These are phyloP conservation scores for Phytophthora pini DNA, from an alignment of 352 stramenopile species.

Conservation along the genomic window DNA sequence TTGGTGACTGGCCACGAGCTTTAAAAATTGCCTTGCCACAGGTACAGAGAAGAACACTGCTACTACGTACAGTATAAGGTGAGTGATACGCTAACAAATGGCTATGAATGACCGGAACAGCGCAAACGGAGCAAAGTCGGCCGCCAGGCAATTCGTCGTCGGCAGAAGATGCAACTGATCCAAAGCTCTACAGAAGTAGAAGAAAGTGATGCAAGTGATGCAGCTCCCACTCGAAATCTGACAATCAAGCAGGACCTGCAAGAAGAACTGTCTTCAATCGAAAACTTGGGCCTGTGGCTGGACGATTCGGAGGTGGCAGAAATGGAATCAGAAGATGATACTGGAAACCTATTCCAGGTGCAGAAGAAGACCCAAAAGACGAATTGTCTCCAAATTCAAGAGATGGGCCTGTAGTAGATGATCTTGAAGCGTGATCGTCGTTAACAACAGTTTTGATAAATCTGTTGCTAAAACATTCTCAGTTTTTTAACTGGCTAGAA, in stretches of 20 bases:
- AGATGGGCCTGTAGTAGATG: no score
- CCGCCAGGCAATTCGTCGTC: constrained; percentile 42
- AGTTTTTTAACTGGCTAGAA: no score
- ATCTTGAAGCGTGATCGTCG: no score
- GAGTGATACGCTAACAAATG: constrained; percentile 5
- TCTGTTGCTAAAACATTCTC: no score
- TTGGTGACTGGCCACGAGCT: constrained; percentile 56
- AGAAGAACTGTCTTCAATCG: constrained; percentile 17
- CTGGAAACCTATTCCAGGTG: no score
- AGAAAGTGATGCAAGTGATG: neutral
- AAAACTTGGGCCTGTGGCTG: constrained; percentile 27
- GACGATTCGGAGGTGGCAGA: neutral
- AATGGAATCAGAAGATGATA: constrained; percentile 1
- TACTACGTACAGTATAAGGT: neutral
- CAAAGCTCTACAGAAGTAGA: neutral
- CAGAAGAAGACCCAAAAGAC: no score
- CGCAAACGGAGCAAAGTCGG: constrained; percentile 52
- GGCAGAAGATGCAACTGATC: constrained; percentile 25
- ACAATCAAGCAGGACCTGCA: constrained; percentile 12
- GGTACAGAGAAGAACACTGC: constrained; percentile 28
- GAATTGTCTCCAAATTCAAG: no score
- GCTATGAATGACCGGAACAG: constrained; percentile 20
- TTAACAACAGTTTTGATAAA: no score
- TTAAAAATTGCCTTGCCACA: constrained; percentile 59
- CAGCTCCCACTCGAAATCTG: constrained; percentile 5